Evolutionary conservation across 2,329 filamentous ascomycete species (phyloP).

Genomic region (Ophiocordyceps unilateralis): DNA sequence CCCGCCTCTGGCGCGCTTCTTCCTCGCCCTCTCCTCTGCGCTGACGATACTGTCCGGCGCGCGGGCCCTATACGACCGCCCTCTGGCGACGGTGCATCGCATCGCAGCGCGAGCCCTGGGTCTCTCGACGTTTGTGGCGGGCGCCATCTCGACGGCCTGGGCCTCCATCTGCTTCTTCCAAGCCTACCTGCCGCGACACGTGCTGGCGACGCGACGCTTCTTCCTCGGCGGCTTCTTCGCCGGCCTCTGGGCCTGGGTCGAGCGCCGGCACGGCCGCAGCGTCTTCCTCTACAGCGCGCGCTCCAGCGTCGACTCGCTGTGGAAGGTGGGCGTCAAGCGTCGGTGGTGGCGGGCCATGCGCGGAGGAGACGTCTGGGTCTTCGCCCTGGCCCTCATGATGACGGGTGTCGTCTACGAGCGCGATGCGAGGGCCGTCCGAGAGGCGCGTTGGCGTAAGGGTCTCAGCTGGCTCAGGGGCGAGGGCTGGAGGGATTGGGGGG

Average conservation of each 20-base stretch:
- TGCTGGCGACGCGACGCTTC: slow-evolving; percentile 71
- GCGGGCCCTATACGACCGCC: slow-evolving; percentile 49
- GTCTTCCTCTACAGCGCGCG: slow-evolving; percentile 68
- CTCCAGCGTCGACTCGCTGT: slow-evolving; percentile 64
- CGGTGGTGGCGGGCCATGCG: slow-evolving; percentile 72
- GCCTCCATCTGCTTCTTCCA: slow-evolving; percentile 83
- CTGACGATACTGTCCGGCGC: slow-evolving; percentile 50
- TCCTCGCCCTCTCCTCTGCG: slow-evolving; percentile 56
- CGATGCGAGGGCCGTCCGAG: slow-evolving; percentile 49
- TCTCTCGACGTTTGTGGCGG: slow-evolving; percentile 57
- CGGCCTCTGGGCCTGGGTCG: slow-evolving; percentile 70
- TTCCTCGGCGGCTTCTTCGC: slow-evolving; percentile 77
- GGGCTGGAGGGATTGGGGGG: slow-evolving; percentile 53
- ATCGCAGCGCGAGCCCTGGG: slow-evolving; percentile 55
- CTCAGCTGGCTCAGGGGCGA: slow-evolving; percentile 60
- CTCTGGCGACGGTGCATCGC: slow-evolving; percentile 46
- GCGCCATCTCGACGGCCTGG: slow-evolving; percentile 76
- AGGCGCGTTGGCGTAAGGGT: slow-evolving; percentile 50
- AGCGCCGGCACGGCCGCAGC: slow-evolving; percentile 43
- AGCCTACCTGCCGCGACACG: slow-evolving; percentile 51
- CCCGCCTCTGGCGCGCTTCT: slow-evolving; percentile 59
- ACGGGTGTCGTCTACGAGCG: slow-evolving; percentile 64
- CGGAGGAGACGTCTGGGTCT: slow-evolving; percentile 71
- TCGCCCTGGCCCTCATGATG: slow-evolving; percentile 62
- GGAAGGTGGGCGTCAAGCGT: slow-evolving; percentile 87